Evolutionary conservation across 2,329 filamentous ascomycete species (phyloP).

Genomic region (Arthrobotrys iridis): DNA sequence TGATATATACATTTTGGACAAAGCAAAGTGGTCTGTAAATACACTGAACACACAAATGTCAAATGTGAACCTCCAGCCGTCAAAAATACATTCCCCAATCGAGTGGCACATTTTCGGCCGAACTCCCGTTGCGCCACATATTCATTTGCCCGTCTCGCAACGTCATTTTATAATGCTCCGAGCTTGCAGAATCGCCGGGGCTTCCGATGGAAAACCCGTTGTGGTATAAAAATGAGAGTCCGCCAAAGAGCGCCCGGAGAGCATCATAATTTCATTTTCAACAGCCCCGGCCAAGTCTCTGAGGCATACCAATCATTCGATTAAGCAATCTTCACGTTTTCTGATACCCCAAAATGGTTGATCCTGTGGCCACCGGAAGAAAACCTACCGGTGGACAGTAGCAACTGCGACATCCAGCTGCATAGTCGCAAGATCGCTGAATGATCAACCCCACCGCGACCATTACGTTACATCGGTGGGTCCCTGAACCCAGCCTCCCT

Average conservation of each 20-base stretch:
- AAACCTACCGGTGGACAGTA: background rate
- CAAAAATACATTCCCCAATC: no score
- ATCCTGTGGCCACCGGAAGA: background rate
- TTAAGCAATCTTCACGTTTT: background rate
- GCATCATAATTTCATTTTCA: no score
- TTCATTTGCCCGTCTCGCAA: background rate
- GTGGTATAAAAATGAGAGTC: background rate
- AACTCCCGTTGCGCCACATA: background rate
- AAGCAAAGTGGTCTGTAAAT: conserved; percentile 1
- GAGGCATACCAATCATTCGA: background rate
- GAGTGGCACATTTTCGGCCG: no score
- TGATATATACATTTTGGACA: background rate
- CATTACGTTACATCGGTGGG: conserved; percentile 39
- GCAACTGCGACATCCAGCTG: background rate
- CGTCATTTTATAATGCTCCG: background rate
- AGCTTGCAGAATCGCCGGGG: background rate
- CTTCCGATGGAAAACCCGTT: background rate
- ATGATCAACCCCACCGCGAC: conserved; percentile 28
- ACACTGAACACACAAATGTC: background rate
- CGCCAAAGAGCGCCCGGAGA: no score
- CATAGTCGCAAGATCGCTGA: conserved; percentile 19
- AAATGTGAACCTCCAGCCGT: background rate
- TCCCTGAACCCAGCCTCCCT: conserved; percentile 30
- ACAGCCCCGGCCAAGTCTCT: background rate
- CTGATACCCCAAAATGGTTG: background rate